Conservation (phyloP, 345 rosid genomes). For the Pelargonium nanum region DNA sequence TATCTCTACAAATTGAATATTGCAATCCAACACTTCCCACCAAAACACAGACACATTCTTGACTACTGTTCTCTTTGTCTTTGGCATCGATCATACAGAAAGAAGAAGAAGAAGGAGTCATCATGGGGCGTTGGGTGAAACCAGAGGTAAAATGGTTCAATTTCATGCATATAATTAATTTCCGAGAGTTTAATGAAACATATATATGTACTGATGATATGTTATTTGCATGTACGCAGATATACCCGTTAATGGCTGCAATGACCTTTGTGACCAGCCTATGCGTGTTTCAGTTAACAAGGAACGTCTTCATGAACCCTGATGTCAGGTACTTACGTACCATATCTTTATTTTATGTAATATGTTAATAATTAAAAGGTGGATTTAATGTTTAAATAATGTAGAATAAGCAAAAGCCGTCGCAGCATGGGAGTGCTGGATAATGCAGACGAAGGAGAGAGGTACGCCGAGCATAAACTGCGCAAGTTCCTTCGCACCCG, state of each 20-base stretch:
- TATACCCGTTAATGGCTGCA: slow-evolving; percentile 68
- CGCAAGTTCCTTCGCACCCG: slow-evolving; percentile 62
- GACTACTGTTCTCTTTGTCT: no score
- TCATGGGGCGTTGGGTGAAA: slow-evolving; percentile 66
- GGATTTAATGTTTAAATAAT: no score
- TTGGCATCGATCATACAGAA: neutral
- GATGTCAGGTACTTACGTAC: slow-evolving; percentile 44
- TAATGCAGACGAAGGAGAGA: slow-evolving; percentile 61
- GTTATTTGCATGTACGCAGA: slow-evolving; percentile 15
- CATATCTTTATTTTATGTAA: neutral
- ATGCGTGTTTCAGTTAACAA: slow-evolving; percentile 56
- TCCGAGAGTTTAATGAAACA: no score
- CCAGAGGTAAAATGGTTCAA: slow-evolving; percentile 40
- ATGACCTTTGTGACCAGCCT: slow-evolving; percentile 59
- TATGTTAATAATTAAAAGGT: no score
- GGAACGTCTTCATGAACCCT: slow-evolving; percentile 49
- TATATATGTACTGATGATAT: neutral
- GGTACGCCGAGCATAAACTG: slow-evolving; percentile 50
- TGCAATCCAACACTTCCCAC: neutral
- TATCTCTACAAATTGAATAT: neutral
- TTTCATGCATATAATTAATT: neutral
- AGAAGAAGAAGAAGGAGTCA: neutral
- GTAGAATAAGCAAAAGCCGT: slow-evolving; percentile 45
- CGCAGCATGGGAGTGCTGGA: slow-evolving; percentile 41
- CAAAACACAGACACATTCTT: neutral